Conservation (phyloP, 768 basidiomycete genomes). For the Leucosporidium creatinivorum region DNA sequence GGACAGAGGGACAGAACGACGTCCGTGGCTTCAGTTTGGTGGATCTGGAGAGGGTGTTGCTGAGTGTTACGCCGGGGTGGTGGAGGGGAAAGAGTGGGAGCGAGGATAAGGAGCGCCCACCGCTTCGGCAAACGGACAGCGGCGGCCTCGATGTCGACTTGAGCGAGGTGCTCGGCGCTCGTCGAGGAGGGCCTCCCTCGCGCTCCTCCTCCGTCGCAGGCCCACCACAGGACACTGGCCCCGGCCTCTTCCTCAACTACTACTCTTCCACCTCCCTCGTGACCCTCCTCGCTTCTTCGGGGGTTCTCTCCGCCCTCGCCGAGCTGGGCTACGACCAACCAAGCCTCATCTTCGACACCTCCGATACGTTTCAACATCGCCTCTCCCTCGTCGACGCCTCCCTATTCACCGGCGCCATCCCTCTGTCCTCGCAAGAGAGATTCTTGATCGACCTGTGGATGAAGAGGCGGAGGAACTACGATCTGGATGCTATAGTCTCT, state of each 20-base stretch:
- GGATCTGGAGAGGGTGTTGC: background rate
- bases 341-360: background rate
- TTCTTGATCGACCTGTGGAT: constrained; percentile 9
- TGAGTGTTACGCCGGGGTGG: background rate
- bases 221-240: background rate
- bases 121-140: background rate
- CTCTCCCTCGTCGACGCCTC: constrained; percentile 4
- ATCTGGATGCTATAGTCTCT: background rate
- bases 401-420: background rate
- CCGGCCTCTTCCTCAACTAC: constrained; percentile 8
- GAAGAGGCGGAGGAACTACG: background rate
- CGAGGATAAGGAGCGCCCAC: background rate
- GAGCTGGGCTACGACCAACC: background rate
- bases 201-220: background rate
- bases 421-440: background rate
- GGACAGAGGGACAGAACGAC: background rate
- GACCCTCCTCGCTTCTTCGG: background rate
- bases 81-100: too few species aligned
- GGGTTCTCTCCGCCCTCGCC: background rate
- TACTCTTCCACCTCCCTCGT: background rate
- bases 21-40: background rate
- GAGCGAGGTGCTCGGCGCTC: background rate
- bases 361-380: constrained; percentile 5
- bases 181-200: background rate
- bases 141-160: background rate